These are phyloP conservation scores for Camellia oleifera DNA, from an alignment of 179 eudicot genomes.

Conservation along the genomic window DNA sequence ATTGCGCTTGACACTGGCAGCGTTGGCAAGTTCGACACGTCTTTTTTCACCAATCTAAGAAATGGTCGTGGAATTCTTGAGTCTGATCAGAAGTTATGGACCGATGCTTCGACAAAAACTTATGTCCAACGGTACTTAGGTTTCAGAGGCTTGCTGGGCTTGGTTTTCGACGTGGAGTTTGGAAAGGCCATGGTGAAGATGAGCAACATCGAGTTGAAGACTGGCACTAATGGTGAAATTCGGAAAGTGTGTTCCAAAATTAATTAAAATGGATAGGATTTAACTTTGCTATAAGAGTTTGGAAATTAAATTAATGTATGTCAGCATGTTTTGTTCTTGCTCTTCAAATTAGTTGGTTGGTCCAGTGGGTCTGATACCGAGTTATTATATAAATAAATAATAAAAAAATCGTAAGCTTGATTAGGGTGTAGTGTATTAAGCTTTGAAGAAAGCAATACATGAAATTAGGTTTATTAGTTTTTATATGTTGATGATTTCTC, in stretches of 20 bases:
- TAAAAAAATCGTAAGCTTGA: too few species aligned
- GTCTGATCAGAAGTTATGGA: slow-evolving; percentile 44
- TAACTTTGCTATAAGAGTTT: too few species aligned
- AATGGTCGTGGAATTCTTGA: slow-evolving; percentile 41
- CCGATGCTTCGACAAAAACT: slow-evolving; percentile 29
- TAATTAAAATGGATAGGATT: slow-evolving; percentile 16
- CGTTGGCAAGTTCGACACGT: slow-evolving; percentile 26
- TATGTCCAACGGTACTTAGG: slow-evolving; percentile 32
- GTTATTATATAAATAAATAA: too few species aligned
- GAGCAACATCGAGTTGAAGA: slow-evolving; percentile 41
- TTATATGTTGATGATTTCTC: too few species aligned
- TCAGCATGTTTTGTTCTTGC: too few species aligned
- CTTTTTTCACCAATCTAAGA: slow-evolving; percentile 36
- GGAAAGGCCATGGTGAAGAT: slow-evolving; percentile 49
- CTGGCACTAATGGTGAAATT: slow-evolving; percentile 39
- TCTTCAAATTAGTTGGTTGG: too few species aligned
- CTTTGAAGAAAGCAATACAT: too few species aligned
- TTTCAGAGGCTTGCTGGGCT: slow-evolving; percentile 26
- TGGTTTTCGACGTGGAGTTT: slow-evolving; percentile 32
- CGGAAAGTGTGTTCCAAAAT: slow-evolving; percentile 39
- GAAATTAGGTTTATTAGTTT: too few species aligned
- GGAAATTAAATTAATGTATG: too few species aligned
- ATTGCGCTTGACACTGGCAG: slow-evolving; percentile 41
- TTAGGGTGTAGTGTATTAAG: too few species aligned
- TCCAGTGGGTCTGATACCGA: too few species aligned